Evolutionary conservation across 2,329 filamentous ascomycete genomes (phyloP).

Genomic region (Pseudogymnoascus sp.): DNA sequence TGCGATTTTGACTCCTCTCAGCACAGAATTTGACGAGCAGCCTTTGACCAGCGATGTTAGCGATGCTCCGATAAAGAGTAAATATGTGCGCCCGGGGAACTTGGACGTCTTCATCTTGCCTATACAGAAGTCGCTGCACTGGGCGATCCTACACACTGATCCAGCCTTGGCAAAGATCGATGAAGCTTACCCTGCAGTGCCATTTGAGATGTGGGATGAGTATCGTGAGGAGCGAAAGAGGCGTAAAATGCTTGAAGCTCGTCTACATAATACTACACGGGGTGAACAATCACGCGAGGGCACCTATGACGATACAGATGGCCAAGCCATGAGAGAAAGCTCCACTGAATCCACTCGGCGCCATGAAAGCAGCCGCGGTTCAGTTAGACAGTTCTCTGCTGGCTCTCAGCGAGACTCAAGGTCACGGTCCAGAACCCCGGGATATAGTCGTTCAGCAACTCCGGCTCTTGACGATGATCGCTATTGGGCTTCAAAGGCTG

Average conservation of each 20-base stretch:
- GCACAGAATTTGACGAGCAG: neutral
- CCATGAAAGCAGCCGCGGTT: neutral
- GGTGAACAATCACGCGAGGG: neutral
- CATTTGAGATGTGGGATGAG: slow-evolving; percentile 16
- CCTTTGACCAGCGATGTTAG: neutral
- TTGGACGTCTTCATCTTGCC: slow-evolving; percentile 36
- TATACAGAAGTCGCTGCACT: slow-evolving; percentile 35
- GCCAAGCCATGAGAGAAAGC: neutral
- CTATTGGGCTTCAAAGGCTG: slow-evolving; percentile 26
- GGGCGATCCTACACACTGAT: slow-evolving; percentile 36
- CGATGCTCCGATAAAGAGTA: slow-evolving; percentile 12
- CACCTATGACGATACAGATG: neutral
- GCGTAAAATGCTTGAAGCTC: neutral
- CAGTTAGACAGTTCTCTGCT: neutral
- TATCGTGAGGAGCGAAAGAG: neutral
- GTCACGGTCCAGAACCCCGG: neutral
- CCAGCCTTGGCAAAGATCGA: slow-evolving; percentile 34
- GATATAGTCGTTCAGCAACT: neutral
- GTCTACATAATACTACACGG: neutral
- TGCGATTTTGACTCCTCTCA: slow-evolving; percentile 1
- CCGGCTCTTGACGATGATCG: slow-evolving; percentile 15
- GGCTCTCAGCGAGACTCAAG: neutral
- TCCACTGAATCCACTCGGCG: neutral
- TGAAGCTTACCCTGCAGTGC: slow-evolving; percentile 20
- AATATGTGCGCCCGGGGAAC: slow-evolving; percentile 38